These are phyloP conservation scores for Haplosporangium gracile DNA, from an alignment of 192 early-diverging fungal genomes.

Conservation along the genomic window DNA sequence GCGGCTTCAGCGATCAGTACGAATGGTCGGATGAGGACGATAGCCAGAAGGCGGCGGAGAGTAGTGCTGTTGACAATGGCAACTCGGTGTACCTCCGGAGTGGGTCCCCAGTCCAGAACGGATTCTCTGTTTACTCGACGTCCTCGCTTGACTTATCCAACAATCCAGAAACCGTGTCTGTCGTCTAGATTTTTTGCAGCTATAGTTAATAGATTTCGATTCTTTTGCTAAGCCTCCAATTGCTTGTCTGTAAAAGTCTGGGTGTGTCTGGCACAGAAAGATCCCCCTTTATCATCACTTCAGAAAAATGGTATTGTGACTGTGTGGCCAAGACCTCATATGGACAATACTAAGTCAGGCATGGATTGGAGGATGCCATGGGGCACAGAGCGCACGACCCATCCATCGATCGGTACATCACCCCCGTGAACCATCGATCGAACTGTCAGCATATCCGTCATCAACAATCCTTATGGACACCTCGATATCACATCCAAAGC, in stretches of 20 bases:
- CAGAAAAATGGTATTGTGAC: slow-evolving; percentile 50
- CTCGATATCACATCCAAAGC: no score
- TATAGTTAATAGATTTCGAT: neutral
- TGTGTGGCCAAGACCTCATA: slow-evolving; percentile 1
- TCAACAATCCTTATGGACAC: neutral
- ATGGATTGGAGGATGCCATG: slow-evolving; percentile 5
- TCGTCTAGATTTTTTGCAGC: neutral
- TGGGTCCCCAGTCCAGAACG: neutral
- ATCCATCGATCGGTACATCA: slow-evolving; percentile 14
- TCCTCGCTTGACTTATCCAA: neutral
- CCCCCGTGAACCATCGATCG: neutral
- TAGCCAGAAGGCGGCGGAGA: neutral
- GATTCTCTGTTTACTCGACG: neutral
- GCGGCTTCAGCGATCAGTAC: slow-evolving; percentile 16
- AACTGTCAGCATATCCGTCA: neutral
- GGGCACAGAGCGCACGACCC: slow-evolving; percentile 17
- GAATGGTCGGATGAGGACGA: slow-evolving; percentile 22
- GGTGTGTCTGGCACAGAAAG: neutral
- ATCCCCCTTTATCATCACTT: slow-evolving; percentile 37
- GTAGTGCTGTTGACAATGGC: neutral
- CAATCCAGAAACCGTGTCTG: slow-evolving; percentile 5
- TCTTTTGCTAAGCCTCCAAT: slow-evolving; percentile 18
- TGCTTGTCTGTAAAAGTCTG: neutral
- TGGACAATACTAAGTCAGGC: neutral
- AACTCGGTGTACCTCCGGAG: slow-evolving; percentile 21